phyloP scores from a whole-genome alignment of 1,284 basidiomycete species.

The Melampsora abietis-canadensis region DNA sequence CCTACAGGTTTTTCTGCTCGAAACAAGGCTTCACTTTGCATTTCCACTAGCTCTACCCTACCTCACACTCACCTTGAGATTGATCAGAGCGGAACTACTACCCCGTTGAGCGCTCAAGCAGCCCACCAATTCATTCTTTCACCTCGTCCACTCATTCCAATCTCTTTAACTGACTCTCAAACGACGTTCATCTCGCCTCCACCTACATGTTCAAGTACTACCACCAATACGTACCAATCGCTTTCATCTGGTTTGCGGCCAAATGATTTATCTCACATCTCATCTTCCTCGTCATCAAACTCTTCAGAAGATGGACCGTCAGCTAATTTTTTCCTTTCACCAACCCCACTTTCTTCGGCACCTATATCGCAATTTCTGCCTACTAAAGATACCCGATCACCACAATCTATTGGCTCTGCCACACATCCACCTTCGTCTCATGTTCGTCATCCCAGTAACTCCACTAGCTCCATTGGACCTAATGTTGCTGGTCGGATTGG shows the following conservation, averaged over 20 bases:
- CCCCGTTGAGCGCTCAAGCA: too few species aligned
- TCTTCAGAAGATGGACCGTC: not conserved
- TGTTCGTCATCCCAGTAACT: not conserved
- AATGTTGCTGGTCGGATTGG: constrained; percentile 24
- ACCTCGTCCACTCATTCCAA: not conserved
- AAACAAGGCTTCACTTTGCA: not conserved
- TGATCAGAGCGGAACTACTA: not conserved
- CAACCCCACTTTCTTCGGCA: not conserved
- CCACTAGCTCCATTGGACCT: constrained; percentile 5
- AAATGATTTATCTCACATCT: too few species aligned
- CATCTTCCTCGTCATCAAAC: not conserved
- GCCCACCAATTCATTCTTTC: not conserved
- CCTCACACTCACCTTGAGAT: not conserved
- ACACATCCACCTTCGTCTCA: not conserved
- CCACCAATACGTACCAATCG: too few species aligned
- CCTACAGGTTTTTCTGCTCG: constrained; percentile 3
- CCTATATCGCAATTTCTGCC: not conserved
- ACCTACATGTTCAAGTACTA: not conserved
- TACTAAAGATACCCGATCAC: not conserved
- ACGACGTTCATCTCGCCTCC: not conserved
- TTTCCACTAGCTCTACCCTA: not conserved
- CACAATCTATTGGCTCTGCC: not conserved
- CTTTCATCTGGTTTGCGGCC: too few species aligned
- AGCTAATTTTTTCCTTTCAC: not conserved
- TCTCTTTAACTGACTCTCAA: not conserved